Base-by-base conservation (phyloP, 2,329 filamentous ascomycete species). In the Ilyonectria destructans region DNA sequence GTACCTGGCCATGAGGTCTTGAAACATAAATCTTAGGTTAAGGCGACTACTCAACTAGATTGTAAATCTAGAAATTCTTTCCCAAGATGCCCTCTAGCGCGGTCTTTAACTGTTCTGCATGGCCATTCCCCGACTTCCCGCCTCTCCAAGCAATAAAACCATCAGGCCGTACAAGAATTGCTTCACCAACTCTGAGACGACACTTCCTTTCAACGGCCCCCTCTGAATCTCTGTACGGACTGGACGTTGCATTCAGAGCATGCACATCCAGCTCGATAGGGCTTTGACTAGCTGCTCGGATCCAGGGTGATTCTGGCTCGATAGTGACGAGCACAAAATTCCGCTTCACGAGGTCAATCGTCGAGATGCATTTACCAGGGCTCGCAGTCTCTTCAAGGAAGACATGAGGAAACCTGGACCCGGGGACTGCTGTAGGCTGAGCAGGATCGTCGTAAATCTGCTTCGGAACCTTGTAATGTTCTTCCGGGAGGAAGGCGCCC, bases 91-190 rank as follows among this genome's bases (percentile, higher is more conserved):
- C n/a, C n/a, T n/a, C n/a, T n/a, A n/a, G n/a, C n/a, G n/a, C n/a
- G n/a, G n/a, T n/a, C n/a, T n/a, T n/a, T n/a, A n/a, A n/a, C n/a
- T n/a, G n/a, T n/a, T n/a, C n/a, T n/a, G n/a, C 23, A 23, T 49
- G 45, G n/a, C 31, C 29, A 10, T 17, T 3, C 1, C 19, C 26
- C 5, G 17, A n/a, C 31, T 3, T 15, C 9, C 37, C n/a, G 17
- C 57, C 57, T 49, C 57, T 1, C 57, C 57, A 59, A 15, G 57
- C 57, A n/a, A 59, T 59, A 15, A 59, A 59, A 1, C 57, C 57
- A 29, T 59, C 57, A 3, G 57, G 57, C 2, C 57, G 43, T 15
- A 59, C 45, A 49, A 59, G 57, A 49, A 59, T 59, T 1, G 43
- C 57, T 2, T 21, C 45, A 17, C 45, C 43, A 37, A 33, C 26